These are phyloP conservation scores for Graphilbum fragrans DNA, from an alignment of 2,329 filamentous ascomycete species.

Conservation along the genomic window DNA sequence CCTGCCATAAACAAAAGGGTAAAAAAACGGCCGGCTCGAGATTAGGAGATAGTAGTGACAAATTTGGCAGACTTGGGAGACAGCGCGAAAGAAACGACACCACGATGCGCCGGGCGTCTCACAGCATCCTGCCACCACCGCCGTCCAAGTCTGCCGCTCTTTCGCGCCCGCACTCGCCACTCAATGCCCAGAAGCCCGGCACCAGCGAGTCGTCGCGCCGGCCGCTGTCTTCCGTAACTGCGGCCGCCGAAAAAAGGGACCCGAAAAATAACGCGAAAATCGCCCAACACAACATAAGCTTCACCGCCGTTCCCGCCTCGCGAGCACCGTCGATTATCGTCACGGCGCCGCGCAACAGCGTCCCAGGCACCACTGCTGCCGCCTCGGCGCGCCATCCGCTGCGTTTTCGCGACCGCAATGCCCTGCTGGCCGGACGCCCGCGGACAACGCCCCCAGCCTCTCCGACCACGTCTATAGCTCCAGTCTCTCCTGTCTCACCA, in stretches of 20 bases:
- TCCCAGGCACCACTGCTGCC: neutral
- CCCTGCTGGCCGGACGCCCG: constrained; percentile 9
- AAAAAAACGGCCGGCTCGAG: neutral
- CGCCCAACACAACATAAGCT: neutral
- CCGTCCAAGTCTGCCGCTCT: neutral
- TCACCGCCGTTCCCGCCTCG: constrained; percentile 2
- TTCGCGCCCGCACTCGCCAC: neutral
- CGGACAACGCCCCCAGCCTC: too few relatives aligned
- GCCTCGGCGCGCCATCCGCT: constrained; percentile 11
- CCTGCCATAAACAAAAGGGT: too few relatives aligned
- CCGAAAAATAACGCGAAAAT: too few relatives aligned
- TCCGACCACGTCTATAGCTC: too few relatives aligned
- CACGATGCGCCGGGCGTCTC: neutral
- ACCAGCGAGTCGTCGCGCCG: too few relatives aligned
- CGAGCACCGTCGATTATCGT: neutral
- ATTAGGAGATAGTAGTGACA: too few relatives aligned
- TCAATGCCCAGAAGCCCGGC: too few relatives aligned
- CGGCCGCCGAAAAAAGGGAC: neutral
- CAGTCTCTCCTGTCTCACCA: too few relatives aligned
- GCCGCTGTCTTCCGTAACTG: neutral
- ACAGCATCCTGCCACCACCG: neutral
- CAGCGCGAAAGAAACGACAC: neutral
- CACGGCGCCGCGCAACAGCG: neutral
- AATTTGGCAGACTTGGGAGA: neutral
- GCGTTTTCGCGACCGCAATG: constrained; percentile 26